phyloP scores from a whole-genome alignment of 495 filamentous ascomycete genomes.

The Penicillium crystallinum region DNA sequence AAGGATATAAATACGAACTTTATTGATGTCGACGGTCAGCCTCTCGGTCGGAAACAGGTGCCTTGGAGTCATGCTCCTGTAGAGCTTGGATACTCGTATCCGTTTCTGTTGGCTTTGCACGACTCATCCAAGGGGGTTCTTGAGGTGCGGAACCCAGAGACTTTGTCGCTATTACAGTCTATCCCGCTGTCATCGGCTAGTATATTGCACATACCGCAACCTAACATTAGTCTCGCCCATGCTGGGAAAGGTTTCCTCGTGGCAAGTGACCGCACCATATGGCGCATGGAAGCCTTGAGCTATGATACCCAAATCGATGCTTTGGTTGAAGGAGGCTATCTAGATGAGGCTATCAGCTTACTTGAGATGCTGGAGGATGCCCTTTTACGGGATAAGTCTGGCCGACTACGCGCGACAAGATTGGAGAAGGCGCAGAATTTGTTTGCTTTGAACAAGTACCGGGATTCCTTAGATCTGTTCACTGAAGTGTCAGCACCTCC shows the following conservation, averaged over 20 bases:
- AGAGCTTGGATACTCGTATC: conserved; percentile 89
- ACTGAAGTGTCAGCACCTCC: conserved; percentile 84
- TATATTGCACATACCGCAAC: conserved; percentile 86
- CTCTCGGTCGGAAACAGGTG: conserved; percentile 78
- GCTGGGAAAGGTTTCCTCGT: conserved; percentile 94
- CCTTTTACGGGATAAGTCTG: conserved; percentile 74
- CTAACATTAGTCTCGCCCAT: conserved; percentile 86
- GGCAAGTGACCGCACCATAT: conserved; percentile 79
- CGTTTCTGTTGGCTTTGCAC: conserved; percentile 86
- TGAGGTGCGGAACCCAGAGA: conserved; percentile 91
- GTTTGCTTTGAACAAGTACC: conserved; percentile 77
- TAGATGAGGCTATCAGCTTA: conserved; percentile 91
- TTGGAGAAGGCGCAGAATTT: conserved; percentile 84
- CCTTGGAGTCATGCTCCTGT: conserved; percentile 88
- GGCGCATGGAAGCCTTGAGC: conserved; percentile 91
- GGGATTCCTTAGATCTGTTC: conserved; percentile 87
- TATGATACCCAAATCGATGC: conserved; percentile 91
- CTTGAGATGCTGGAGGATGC: conserved; percentile 88
- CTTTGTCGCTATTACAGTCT: conserved; percentile 77
- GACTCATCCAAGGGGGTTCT: conserved; percentile 76
- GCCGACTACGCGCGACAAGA: conserved; percentile 73
- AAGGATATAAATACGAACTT: conserved; percentile 97
- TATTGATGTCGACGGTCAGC: conserved; percentile 74
- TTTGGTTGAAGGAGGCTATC: conserved; percentile 65
- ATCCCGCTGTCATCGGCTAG: conserved; percentile 74